A percentile compares a stretch with the other conserved stretches of the same genome.
phyloP scores from a whole-genome alignment of 768 basidiomycete genomes.

The Trametes coccinea region DNA sequence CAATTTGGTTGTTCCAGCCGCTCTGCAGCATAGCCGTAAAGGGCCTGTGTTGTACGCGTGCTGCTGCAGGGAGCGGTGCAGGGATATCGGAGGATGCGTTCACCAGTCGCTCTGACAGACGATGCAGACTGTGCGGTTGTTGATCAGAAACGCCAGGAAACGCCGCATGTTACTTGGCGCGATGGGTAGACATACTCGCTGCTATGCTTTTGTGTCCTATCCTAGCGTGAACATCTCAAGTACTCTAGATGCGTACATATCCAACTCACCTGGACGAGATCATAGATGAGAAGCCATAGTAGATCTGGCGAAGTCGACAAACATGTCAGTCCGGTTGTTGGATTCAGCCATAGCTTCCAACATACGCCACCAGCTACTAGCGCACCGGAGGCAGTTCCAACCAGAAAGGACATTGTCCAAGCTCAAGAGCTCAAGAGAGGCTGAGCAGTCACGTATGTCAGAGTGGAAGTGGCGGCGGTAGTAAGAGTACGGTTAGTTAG shows the following conservation, averaged over 20 bases:
- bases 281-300: not conserved
- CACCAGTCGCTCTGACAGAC: conserved; percentile 21
- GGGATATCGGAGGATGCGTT: conserved; percentile 24
- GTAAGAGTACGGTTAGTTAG: no score
- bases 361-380: not conserved
- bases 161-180: no score
- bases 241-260: no score
- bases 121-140: no score
- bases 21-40: conserved; percentile 27
- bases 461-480: not conserved
- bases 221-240: no score
- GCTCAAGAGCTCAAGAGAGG: not conserved
- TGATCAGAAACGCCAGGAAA: no score
- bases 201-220: no score
- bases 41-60: conserved; percentile 30
- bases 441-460: not conserved
- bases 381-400: conserved; percentile 12
- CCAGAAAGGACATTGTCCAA: conserved; percentile 13
- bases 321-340: not conserved
- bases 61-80: conserved; percentile 26
- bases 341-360: not conserved
- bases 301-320: not conserved
- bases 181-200: no score
- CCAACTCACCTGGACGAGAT: not conserved
- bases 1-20: conserved; percentile 33